Conservation (phyloP, 1,284 basidiomycete genomes). For the Cutaneotrichosporon mucoides region DNA sequence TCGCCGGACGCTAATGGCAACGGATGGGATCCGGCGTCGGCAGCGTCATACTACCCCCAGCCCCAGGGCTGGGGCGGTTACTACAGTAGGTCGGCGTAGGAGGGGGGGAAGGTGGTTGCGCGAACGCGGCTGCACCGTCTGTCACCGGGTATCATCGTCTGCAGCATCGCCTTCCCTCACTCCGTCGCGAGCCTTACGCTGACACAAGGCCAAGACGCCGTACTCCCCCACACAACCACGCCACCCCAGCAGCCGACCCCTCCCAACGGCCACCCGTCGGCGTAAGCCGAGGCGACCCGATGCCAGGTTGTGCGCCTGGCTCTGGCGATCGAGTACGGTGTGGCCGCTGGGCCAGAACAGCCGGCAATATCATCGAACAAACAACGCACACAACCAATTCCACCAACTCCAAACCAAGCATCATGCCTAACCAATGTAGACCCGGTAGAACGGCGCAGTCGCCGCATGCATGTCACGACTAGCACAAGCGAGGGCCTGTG, state of each 20-base stretch:
- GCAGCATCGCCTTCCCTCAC: too few relatives aligned
- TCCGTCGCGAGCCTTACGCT: not conserved
- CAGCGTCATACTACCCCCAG: constrained; percentile 33
- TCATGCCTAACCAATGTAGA: not conserved
- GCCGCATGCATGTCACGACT: constrained; percentile 3
- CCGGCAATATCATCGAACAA: not conserved
- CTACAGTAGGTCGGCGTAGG: constrained; percentile 33
- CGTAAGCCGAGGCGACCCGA: not conserved
- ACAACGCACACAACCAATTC: not conserved
- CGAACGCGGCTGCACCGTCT: too few relatives aligned
- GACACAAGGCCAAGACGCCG: constrained; percentile 6
- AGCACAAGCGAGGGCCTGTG: not conserved
- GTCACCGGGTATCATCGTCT: too few relatives aligned
- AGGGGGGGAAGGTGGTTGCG: not conserved
- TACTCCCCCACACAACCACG: not conserved
- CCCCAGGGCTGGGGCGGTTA: constrained; percentile 38
- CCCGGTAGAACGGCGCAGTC: not conserved
- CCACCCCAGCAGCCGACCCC: constrained; percentile 11
- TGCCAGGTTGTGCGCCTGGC: too few relatives aligned
- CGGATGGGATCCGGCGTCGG: constrained; percentile 37
- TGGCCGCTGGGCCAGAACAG: not conserved
- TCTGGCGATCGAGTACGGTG: too few relatives aligned
- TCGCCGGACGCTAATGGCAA: constrained; percentile 14
- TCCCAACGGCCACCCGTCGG: constrained; percentile 5
- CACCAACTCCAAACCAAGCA: not conserved